Evolutionary conservation across 2,329 filamentous ascomycete genomes (phyloP), one percentile per base, ranked within the genome.

Genomic region (Ceratocystis destructans): DNA sequence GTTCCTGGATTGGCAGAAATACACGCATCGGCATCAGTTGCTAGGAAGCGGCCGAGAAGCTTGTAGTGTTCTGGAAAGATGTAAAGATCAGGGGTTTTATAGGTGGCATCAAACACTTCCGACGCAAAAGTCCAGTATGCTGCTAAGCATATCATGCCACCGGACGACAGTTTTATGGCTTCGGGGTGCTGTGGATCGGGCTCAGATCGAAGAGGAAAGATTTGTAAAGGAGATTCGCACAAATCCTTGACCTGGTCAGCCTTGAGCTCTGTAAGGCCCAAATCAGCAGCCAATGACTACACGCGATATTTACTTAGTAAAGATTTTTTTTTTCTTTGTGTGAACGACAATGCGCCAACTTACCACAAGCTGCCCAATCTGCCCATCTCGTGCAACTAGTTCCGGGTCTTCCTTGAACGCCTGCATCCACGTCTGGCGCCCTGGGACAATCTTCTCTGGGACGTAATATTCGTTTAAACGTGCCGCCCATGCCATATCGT

Each of bases 331-430:
- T 20, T 20, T 61, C 28, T 45, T 33, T 17, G 15, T 15, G 22
- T n/a, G 15, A 22, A 12, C 12, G 28, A 25, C 37, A 10, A 2
- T 2, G 10, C 46, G 5, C 5, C 37, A 33, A 78, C 82, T 74
- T 76, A 87, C 84, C 69, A 86, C 85, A 28, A 92, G 76, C 71
- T 91, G 86, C 0, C 88, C 88, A n/a, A 89, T 80, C 61, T 88
- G 81, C 5, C 83, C 81, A 69, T 89, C 84, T 67, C 83, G 79
- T 17, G 81, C 81, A 67, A 84, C 80, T 41, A 90, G 75, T 50
- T 80, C 76, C 50, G 85, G 79, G 15, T 88, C 81, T 53, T 86
- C 79, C 57, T 84, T 83, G 71, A 88, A 92, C 3, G 81, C 80
- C 69, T 85, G 81, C 61, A 83, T 80, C 70, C 84, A 79, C 1